Conservation (phyloP, 2,329 filamentous ascomycete genomes). For the Sporothrix brunneoviolacea region DNA sequence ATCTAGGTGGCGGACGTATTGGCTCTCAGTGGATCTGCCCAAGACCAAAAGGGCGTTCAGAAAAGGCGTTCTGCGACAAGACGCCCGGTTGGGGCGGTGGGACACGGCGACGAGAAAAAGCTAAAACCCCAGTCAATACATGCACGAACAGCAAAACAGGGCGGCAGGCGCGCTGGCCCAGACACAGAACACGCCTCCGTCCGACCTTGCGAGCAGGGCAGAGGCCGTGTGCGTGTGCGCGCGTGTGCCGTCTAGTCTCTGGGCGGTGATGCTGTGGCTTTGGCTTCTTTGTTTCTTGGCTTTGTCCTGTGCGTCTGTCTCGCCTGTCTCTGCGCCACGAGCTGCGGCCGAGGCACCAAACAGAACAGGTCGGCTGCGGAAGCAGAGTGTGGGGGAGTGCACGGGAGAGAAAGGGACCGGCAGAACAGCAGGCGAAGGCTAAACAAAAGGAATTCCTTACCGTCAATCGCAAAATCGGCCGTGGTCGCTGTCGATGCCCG, state of each 20-base stretch:
- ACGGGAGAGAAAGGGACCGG: neutral
- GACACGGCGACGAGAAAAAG: neutral
- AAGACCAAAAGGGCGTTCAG: too few species aligned
- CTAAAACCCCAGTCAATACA: neutral
- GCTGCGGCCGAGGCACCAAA: neutral
- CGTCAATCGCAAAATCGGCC: too few species aligned
- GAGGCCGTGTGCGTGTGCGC: neutral
- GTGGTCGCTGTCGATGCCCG: too few species aligned
- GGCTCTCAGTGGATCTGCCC: neutral
- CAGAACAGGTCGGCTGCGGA: neutral
- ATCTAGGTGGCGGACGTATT: neutral
- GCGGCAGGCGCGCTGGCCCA: too few species aligned
- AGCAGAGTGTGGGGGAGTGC: too few species aligned
- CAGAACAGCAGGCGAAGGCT: neutral
- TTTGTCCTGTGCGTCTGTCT: too few species aligned
- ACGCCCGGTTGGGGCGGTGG: too few species aligned
- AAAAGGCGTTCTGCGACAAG: too few species aligned
- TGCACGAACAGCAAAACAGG: neutral
- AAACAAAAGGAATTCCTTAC: too few species aligned
- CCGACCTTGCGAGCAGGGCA: neutral
- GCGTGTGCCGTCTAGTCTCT: constrained; percentile 1
- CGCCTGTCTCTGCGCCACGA: constrained; percentile 9
- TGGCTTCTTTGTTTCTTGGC: too few species aligned
- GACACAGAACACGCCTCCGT: neutral
- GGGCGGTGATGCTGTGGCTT: too few species aligned